Base-by-base conservation (phyloP, 1,139 yeast species). In the Kodamaea fungicola region DNA sequence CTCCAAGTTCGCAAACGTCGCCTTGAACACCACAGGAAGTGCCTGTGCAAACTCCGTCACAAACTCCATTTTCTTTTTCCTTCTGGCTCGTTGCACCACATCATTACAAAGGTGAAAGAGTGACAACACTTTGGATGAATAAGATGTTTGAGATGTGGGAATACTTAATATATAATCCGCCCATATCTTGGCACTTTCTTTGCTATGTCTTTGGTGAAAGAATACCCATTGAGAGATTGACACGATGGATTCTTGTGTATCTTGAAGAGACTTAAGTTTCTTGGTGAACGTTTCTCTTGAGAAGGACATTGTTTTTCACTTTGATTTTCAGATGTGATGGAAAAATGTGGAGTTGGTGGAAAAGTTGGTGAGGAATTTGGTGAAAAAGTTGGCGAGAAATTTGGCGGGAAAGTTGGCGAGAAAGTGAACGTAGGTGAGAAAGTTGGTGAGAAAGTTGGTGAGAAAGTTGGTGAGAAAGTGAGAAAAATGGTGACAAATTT, bases 181-280 rank as follows among this genome's bases (percentile, higher is more conserved):
- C 96, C 95, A 88, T 10, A 76, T 61, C 30, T 65, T 57, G 3
- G 88, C 86, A 21, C 81, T 72, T 32, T 75, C 76, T 8, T 59
- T 59, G 21, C 83, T 78, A 49, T 83, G 77, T 37, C 90, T 68
- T 47, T 83, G 78, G 56, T 87, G 90, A 62, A 86, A 86, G 43
- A 87, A 63, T 28, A 82, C 82, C 95, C 95, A 88, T 55, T 85
- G 94, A 0, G 95, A 80, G 3, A 87, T 80, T 6, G 88, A 74
- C 23, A 85, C 92, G 49, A 87, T 87, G 8, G 90, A 78, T 43
- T 86, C 94, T 54, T 84, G 95, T 0, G 95, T 80, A 46, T 84
- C 95, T 50, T 79, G 83, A 33, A 87, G 67, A 7, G 73, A 60
- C 6, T 71, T 67, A 33, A 88, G 67, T 59, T 84, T 86, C 44